Percentiles rank a stretch among this genome's conserved stretches.
phyloP scores from a whole-genome alignment of 495 filamentous ascomycete species.

The Annulohypoxylon nitens region DNA sequence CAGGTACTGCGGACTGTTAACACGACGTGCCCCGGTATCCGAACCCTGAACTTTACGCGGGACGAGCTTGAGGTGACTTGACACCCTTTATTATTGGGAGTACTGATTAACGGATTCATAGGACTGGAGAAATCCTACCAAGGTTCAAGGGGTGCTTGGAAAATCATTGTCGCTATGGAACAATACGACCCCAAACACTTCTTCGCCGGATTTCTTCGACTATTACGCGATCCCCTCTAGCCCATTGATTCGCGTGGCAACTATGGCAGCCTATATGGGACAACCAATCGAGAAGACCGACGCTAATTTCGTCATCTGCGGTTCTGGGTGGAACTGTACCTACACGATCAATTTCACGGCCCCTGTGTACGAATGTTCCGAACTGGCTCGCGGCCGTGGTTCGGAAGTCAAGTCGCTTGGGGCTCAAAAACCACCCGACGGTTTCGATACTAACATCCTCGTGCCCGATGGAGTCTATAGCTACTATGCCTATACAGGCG shows the following conservation, averaged over 20 bases:
- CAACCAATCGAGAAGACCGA: slow-evolving; percentile 46
- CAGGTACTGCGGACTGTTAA: slow-evolving; percentile 23
- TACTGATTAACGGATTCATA: slow-evolving; percentile 24
- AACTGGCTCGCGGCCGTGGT: slow-evolving; percentile 53
- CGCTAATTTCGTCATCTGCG: slow-evolving; percentile 51
- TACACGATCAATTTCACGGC: slow-evolving; percentile 52
- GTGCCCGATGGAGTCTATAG: slow-evolving; percentile 51
- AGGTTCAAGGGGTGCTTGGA: slow-evolving; percentile 47
- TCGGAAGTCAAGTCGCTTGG: slow-evolving; percentile 47
- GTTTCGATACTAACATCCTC: slow-evolving; percentile 51
- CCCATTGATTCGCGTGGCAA: slow-evolving; percentile 45
- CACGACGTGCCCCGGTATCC: slow-evolving; percentile 47
- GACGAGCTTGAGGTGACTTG: slow-evolving; percentile 50
- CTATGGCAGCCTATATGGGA: slow-evolving; percentile 51
- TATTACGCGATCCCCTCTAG: slow-evolving; percentile 53
- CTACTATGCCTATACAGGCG: slow-evolving; percentile 54
- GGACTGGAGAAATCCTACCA: slow-evolving; percentile 52
- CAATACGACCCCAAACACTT: slow-evolving; percentile 42
- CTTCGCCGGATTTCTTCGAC: slow-evolving; percentile 52
- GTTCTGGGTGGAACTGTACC: slow-evolving; percentile 56
- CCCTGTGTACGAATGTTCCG: slow-evolving; percentile 55
- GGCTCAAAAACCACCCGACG: slow-evolving; percentile 32
- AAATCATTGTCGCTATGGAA: slow-evolving; percentile 54
- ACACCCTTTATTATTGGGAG: neutral
- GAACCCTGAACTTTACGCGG: slow-evolving; percentile 54